Evolutionary conservation across 2,329 filamentous ascomycete genomes (phyloP), one percentile per base, ranked within the genome.

Genomic region (Falciphora oryzae): DNA sequence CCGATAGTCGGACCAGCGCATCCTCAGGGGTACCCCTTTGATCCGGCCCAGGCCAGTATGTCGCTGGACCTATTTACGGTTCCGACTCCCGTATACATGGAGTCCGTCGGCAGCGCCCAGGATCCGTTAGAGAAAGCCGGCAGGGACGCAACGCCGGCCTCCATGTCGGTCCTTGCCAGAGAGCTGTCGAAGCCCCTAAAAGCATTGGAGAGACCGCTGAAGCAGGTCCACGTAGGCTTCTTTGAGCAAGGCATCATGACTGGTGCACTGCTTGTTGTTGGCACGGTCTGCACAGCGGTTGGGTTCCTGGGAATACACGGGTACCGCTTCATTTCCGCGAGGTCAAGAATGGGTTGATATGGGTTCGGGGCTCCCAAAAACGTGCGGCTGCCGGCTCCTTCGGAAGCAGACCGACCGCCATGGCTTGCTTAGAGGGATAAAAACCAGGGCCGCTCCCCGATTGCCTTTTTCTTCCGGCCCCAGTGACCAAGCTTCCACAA

Each of bases 231-330:
- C 59, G 38, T 61, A 3, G 38, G 28, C n/a, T 61, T 61, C 32
- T 61, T 61, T 27, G 59, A 61, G 32, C 59, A 61, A 13, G 59
- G 59, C 22, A 61, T 61, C 59, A 27, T 61, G 59, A 61, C 59
- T 18, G 59, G 59, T 11, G 32, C 59, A 2, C 14, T 61, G 2
- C n/a, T 61, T 13, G 32, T 61, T 13, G 25, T 61, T 22, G 59
- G 59, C 18, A 61, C 59, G 14, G 27, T 61, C 6, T 61, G 32
- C 32, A 61, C 59, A 3, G n/a, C 28, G 1, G 32, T 28, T 18
- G 59, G 59, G n/a, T 27, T 61, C 6, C 32, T 38, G 8, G 59
- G 59, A 25, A 13, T 38, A 4, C 31, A 61, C 11, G 32, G 59
- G 4, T 61, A 61, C 27, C 59, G 59, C 13, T 38, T 61, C 7